Conservation (phyloP, 2,329 filamentous ascomycete species). For the Cladosporium velox region DNA sequence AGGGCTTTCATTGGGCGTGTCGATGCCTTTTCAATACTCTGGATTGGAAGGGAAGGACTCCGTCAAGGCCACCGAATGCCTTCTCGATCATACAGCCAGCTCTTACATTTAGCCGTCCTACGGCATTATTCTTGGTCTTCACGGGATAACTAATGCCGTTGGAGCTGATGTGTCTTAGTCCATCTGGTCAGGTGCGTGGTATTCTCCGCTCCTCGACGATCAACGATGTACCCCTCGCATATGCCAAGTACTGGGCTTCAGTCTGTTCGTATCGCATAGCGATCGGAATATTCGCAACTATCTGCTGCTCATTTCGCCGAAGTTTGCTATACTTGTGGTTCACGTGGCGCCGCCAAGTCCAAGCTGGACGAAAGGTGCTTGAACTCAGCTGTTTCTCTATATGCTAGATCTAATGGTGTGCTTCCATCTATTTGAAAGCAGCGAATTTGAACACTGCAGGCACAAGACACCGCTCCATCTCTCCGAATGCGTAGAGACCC, state of each 20-base stretch:
- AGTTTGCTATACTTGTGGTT: background rate
- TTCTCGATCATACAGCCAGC: background rate
- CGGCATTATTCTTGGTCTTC: background rate
- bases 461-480: constrained; percentile 42
- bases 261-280: background rate
- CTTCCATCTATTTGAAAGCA: constrained; percentile 1
- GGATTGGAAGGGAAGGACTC: background rate
- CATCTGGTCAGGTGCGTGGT: background rate
- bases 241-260: background rate
- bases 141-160: background rate
- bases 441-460: constrained; percentile 44
- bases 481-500: constrained; percentile 49
- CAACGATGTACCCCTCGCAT: background rate
- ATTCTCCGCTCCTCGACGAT: background rate
- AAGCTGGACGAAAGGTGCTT: background rate
- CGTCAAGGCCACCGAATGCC: background rate
- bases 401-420: background rate
- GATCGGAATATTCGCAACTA: background rate
- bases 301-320: background rate
- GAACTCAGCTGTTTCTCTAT: background rate
- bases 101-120: background rate
- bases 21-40: background rate
- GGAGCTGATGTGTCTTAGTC: background rate
- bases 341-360: background rate
- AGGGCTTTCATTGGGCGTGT: background rate